phyloP scores from a whole-genome alignment of 2,329 filamentous ascomycete species.

The Akanthomyces muscarius region DNA sequence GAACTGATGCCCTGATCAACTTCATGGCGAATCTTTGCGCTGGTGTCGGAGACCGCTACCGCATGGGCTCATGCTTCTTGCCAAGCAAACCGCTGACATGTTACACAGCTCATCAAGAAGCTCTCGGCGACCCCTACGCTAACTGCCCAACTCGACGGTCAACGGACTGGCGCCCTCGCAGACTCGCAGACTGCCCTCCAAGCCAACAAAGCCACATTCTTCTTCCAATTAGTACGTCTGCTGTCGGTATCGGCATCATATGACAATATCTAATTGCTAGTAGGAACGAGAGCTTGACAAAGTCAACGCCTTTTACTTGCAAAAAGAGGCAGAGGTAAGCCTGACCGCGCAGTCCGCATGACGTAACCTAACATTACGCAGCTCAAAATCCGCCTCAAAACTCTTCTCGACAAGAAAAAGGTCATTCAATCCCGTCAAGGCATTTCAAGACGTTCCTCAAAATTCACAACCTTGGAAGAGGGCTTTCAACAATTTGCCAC shows the following conservation, averaged over 20 bases:
- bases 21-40: not conserved
- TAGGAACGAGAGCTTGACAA: slow-evolving; percentile 97
- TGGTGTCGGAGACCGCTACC: not conserved
- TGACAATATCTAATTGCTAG: slow-evolving; percentile 34
- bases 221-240: slow-evolving; percentile 81
- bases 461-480: slow-evolving; percentile 92
- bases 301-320: slow-evolving; percentile 95
- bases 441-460: slow-evolving; percentile 81
- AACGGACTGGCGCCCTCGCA: slow-evolving; percentile 42
- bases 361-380: slow-evolving; percentile 33
- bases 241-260: slow-evolving; percentile 18
- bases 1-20: not conserved
- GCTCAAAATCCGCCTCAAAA: slow-evolving; percentile 91
- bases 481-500: slow-evolving; percentile 96
- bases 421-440: slow-evolving; percentile 78
- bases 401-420: slow-evolving; percentile 90
- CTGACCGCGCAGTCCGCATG: not conserved
- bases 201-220: slow-evolving; percentile 97
- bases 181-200: slow-evolving; percentile 89
- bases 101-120: slow-evolving; percentile 90
- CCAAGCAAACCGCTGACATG: not conserved
- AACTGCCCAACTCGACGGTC: slow-evolving; percentile 65
- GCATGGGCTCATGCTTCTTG: not conserved
- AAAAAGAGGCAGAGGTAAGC: slow-evolving; percentile 93
- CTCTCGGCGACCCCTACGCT: slow-evolving; percentile 88